phyloP scores from a whole-genome alignment of 1,284 basidiomycete species.

The Microbotryomycetes sp. region DNA sequence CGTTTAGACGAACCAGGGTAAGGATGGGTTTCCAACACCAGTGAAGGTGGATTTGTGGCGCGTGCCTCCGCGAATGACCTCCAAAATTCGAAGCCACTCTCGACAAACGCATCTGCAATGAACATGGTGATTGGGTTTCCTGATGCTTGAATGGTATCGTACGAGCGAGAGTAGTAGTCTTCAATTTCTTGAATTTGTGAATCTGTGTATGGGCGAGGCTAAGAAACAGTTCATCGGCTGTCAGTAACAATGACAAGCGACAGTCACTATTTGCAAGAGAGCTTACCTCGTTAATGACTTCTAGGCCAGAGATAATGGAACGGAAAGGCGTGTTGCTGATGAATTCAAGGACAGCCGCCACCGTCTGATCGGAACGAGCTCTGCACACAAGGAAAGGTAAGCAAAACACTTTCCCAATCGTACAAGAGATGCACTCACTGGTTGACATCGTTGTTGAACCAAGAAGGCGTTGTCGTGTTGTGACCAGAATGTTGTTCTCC shows the following conservation, averaged over 20 bases:
- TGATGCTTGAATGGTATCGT: conserved; percentile 34
- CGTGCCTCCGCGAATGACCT: conserved; percentile 23
- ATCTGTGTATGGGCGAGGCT: conserved; percentile 38
- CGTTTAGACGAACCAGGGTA: not conserved
- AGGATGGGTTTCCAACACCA: conserved; percentile 30
- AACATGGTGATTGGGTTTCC: conserved; percentile 35
- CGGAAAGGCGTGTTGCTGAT: conserved; percentile 36
- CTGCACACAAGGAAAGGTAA: too few species aligned
- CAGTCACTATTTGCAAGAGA: conserved; percentile 29
- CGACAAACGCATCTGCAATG: conserved; percentile 33
- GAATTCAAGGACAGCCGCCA: conserved; percentile 36
- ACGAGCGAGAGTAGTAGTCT: conserved; percentile 36
- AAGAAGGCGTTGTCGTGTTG: conserved; percentile 10
- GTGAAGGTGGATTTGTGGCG: conserved; percentile 33
- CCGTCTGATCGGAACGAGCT: conserved; percentile 32
- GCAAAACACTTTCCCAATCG: too few species aligned
- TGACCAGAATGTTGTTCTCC: conserved; percentile 39
- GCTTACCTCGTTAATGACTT: conserved; percentile 22
- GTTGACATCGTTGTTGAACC: conserved; percentile 20
- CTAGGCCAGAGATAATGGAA: conserved; percentile 36
- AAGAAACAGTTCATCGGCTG: conserved; percentile 6
- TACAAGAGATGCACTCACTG: too few species aligned
- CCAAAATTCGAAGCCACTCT: conserved; percentile 1
- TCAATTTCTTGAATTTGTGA: conserved; percentile 33
- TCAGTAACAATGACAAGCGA: not conserved